Conservation (phyloP, 2,329 filamentous ascomycete genomes). For the Diplodia seriata region DNA sequence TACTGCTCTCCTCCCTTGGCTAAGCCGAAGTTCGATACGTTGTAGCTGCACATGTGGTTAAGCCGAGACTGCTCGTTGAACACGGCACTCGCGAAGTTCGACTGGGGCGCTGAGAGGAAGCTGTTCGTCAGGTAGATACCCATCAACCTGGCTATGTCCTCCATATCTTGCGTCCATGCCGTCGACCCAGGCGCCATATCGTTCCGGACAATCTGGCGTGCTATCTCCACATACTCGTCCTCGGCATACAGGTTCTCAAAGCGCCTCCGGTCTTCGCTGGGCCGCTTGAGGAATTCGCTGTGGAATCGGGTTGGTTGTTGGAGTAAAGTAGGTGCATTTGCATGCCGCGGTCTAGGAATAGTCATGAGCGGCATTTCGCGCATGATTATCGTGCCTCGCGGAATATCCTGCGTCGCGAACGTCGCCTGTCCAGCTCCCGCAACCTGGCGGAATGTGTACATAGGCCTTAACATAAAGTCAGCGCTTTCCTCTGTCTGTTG, state of each 20-base stretch:
- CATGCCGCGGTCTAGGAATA: too few relatives aligned
- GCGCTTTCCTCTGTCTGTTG: neutral
- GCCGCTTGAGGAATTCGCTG: neutral
- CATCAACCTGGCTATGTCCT: neutral
- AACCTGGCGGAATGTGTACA: conserved; percentile 11
- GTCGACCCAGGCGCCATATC: neutral
- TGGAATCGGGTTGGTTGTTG: neutral
- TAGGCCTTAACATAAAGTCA: neutral
- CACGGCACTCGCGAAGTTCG: neutral
- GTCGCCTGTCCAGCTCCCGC: neutral
- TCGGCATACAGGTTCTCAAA: neutral
- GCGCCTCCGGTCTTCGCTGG: neutral
- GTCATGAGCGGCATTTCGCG: neutral
- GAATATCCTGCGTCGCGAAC: conserved; percentile 18
- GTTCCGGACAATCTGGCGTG: neutral
- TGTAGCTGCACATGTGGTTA: conserved; percentile 16
- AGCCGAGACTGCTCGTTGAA: neutral
- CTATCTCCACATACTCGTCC: neutral
- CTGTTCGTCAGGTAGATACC: conserved; percentile 6
- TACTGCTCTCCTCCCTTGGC: neutral
- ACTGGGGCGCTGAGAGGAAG: neutral
- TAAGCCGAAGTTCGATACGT: neutral
- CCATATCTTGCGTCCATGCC: neutral
- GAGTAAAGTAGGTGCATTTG: too few relatives aligned
- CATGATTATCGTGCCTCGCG: neutral